Percentiles rank a stretch among this genome's conserved stretches.
phyloP scores from a whole-genome alignment of 306 rosid species.

The Dryas alaskensis region DNA sequence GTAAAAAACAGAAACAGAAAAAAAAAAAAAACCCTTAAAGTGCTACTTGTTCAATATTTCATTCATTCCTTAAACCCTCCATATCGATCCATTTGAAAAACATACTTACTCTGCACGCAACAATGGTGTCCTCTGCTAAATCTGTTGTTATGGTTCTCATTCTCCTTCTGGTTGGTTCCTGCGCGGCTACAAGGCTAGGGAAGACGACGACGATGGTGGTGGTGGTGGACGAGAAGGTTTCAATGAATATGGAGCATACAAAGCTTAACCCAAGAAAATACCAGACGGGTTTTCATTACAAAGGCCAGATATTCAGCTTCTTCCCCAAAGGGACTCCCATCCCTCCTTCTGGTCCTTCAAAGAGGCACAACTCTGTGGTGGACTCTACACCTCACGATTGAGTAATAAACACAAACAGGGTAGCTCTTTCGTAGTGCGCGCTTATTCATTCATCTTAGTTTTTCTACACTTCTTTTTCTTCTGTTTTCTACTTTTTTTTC shows the following conservation, averaged over 20 bases:
- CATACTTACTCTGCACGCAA: neutral
- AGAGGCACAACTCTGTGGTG: constrained; percentile 63
- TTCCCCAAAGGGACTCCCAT: constrained; percentile 66
- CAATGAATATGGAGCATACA: constrained; percentile 11
- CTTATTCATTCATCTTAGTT: neutral
- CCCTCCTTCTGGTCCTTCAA: constrained; percentile 92
- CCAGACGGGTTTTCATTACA: constrained; percentile 21
- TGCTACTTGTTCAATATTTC: neutral
- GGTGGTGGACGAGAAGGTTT: constrained; percentile 8
- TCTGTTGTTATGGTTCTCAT: constrained; percentile 28
- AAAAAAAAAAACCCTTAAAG: neutral
- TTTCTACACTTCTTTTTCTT: neutral
- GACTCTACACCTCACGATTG: constrained; percentile 56
- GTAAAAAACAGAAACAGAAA: neutral
- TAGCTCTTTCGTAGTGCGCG: neutral
- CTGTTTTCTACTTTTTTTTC: constrained; percentile 9
- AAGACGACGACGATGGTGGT: constrained; percentile 17
- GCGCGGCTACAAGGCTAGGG: constrained; percentile 60
- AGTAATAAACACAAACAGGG: constrained; percentile 5
- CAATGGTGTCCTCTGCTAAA: constrained; percentile 46
- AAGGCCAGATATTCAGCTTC: constrained; percentile 54
- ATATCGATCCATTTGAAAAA: neutral
- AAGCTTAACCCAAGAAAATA: constrained; percentile 23
- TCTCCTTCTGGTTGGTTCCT: constrained; percentile 46
- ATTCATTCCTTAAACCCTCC: constrained; percentile 30